Percentiles rank a stretch among this genome's conserved stretches.
Evolutionary conservation across 2,329 filamentous ascomycete genomes (phyloP).

Genomic region (Ramularia collo-cygni): DNA sequence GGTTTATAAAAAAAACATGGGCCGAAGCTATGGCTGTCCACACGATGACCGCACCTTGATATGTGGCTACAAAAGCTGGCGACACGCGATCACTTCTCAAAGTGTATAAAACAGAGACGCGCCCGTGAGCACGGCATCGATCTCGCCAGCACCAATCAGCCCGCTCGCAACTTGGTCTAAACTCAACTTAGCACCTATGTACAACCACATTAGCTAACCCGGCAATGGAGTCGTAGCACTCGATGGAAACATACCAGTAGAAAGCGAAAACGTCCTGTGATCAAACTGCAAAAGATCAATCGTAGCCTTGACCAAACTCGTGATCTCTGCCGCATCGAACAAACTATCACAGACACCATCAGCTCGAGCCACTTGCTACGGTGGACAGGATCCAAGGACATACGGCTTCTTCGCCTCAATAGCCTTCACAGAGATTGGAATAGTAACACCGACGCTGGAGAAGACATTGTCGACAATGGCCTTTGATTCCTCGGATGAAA

Average conservation of each 20-base stretch:
- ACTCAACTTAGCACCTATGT: slow-evolving; percentile 19
- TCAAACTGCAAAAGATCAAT: slow-evolving; percentile 21
- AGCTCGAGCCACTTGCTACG: no score
- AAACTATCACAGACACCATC: slow-evolving; percentile 2
- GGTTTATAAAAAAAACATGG: no score
- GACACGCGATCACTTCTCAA: background rate
- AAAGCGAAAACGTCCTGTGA: slow-evolving; percentile 22
- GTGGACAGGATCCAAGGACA: no score
- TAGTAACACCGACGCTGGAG: slow-evolving; percentile 21
- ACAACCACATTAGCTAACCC: slow-evolving; percentile 1
- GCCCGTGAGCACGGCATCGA: slow-evolving; percentile 15
- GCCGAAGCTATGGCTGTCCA: no score
- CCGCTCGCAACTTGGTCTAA: slow-evolving; percentile 14
- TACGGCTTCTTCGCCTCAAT: slow-evolving; percentile 20
- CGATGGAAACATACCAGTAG: background rate
- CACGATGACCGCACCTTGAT: no score
- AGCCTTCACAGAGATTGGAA: slow-evolving; percentile 14
- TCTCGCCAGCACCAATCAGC: slow-evolving; percentile 15
- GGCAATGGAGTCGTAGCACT: no score
- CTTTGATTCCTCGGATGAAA: slow-evolving; percentile 20
- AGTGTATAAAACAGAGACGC: slow-evolving; percentile 14
- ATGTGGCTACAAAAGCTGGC: background rate
- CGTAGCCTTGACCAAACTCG: slow-evolving; percentile 19
- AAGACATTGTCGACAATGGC: slow-evolving; percentile 20
- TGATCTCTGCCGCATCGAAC: slow-evolving; percentile 20